Percentiles rank a stretch among this genome's conserved stretches.
phyloP scores from a whole-genome alignment of 805 yeast genomes.

The Yarrowia sp. region DNA sequence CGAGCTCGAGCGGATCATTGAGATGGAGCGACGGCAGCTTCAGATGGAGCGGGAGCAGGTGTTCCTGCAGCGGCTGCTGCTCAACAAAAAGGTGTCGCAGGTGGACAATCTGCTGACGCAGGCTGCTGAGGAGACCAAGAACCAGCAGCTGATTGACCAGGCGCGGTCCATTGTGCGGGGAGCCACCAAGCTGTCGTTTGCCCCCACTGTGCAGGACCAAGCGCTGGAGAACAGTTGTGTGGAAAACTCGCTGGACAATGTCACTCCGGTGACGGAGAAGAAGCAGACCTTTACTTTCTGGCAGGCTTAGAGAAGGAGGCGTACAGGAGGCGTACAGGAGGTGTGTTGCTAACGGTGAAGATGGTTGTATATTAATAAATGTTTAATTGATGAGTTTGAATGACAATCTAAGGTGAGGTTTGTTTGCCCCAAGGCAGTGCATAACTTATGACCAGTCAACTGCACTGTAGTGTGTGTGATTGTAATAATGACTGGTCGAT shows the following conservation, averaged over 20 bases:
- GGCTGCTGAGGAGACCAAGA: constrained; percentile 42
- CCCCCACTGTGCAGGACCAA: constrained; percentile 20
- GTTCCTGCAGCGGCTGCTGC: constrained; percentile 66
- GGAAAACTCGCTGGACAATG: constrained; percentile 23
- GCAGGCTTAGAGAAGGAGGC: neutral
- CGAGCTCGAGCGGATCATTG: constrained; percentile 57
- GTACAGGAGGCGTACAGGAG: neutral
- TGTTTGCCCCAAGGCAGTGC: too few species aligned
- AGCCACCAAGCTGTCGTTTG: constrained; percentile 24
- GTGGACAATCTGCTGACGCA: constrained; percentile 53
- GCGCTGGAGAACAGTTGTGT: constrained; percentile 19
- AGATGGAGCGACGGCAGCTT: constrained; percentile 44
- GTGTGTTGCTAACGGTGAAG: constrained; percentile 2
- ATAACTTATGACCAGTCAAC: too few species aligned
- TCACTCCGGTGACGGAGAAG: constrained; percentile 9
- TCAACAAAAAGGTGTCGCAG: constrained; percentile 55
- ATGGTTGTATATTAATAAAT: constrained; percentile 19
- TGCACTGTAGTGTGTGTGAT: too few species aligned
- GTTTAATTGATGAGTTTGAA: neutral
- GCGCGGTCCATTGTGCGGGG: constrained; percentile 18
- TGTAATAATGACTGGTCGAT: neutral
- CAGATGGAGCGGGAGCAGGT: constrained; percentile 43
- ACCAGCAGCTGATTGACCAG: constrained; percentile 10
- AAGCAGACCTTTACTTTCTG: constrained; percentile 18
- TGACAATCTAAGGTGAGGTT: neutral